Base-by-base conservation (phyloP, 1,139 yeast species). In the Saccharomyces hybrid region DNA sequence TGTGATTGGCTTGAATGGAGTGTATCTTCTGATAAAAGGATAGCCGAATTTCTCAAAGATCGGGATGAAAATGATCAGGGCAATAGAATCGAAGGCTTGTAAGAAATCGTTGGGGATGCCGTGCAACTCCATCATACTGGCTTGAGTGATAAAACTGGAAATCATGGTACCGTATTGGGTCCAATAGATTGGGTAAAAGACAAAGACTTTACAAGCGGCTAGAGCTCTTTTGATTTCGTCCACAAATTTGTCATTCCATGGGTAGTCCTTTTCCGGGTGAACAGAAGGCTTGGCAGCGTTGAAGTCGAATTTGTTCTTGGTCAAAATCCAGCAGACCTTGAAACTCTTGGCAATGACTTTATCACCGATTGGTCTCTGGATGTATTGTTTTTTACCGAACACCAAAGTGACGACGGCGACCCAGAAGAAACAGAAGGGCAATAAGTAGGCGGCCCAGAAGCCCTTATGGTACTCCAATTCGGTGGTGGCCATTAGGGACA, bases 401-500 rank as follows among this genome's bases (percentile, higher is more conserved):
- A 80, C 57, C 58, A 85, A 75, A 14, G 83, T 81, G 48, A 72
- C 63, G 50, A 84, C 75, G 27, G 84, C 89, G 57, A 85, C 66
- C 65, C 81, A 80, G 69, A 80, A 81, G 78, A 85, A 84, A 64
- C 83, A 78, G 69, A 84, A 81, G 20, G 90, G 89, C 58, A 85
- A 74, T 60, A 84, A 73, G 71, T 78, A 86, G 2, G 91, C 91
- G 41, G 85, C 80, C 91, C 91, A 86, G 72, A 81, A 86, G 50
- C 89, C 93, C 58, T 80, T 78, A 59, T 80, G 64, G 25, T 55
- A 57, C 52, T 65, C 69, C 50, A 65, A 54, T 54, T 65, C 68
- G 5, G 93, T 83, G 27, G 95, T 86, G 48, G 91, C 90, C 59
- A 88, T 77, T 57, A 87, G 85, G 57, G 88, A 79, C 63, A 88